Evolutionary conservation across 2,329 filamentous ascomycete species (phyloP), one percentile per base, ranked within the genome.

Genomic region (Botrytis paeoniae): DNA sequence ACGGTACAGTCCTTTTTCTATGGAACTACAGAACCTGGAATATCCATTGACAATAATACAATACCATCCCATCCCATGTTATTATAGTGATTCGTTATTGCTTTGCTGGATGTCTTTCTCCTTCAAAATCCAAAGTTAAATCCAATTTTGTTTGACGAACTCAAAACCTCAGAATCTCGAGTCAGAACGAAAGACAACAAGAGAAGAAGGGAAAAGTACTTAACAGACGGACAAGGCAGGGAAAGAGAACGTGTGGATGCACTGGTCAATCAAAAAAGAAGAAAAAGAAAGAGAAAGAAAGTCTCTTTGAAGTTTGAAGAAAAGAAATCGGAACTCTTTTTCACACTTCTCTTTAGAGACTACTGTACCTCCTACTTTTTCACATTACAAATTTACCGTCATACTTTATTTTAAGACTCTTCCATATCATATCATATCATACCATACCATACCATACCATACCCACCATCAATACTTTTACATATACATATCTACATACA

Each of bases 271-370:
- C 12, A 41, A 37, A 14, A 18, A 54, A n/a, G 12, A 12, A 69
- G 39, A 57, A n/a, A 69, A 20, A 69, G 57, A 48, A 32, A 64
- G 59, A 62, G 51, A 61, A 39, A 45, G 41, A 18, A 70, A 70
- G 22, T 51, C 59, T 63, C 54, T 48, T 51, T 70, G 43, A 48
- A 63, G 9, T 4, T 29, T 22, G 32, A 64, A 71, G 69, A 71
- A 71, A 71, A 71, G 59, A 64, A 70, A 45, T 45, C 68, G 68
- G 68, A 62, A 8, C 22, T 29, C 16, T 25, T 70, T 14, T n/a
- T 14, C 29, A 45, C 14, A 29, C 29, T 22, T 63, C 37, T n/a
- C 12, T 45, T 48, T 18, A 6, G 32, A 65, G 7, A 65, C 62
- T 35, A 25, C 57, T 9, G n/a, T 35, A 20, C 7, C 20, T 22